phyloP scores from a whole-genome alignment of 345 rosid genomes.

The Hevea brasiliensis region DNA sequence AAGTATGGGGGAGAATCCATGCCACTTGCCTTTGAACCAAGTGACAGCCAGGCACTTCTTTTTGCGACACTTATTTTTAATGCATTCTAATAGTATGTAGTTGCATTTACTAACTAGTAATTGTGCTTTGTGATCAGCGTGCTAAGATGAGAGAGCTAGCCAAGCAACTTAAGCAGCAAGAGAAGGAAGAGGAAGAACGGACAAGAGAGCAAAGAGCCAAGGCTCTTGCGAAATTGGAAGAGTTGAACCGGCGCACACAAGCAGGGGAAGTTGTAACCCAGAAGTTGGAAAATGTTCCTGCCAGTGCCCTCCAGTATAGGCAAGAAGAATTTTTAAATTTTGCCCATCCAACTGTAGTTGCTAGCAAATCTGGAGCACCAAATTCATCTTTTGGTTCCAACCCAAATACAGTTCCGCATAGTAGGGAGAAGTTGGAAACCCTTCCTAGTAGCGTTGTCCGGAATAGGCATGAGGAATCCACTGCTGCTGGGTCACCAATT shows the following conservation, averaged over 20 bases:
- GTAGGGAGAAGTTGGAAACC: conserved; percentile 34
- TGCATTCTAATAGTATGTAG: not conserved
- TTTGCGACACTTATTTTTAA: conserved; percentile 1
- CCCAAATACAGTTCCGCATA: not conserved
- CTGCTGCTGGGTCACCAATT: not conserved
- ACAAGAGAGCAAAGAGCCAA: conserved; percentile 83
- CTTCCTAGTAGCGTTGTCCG: conserved; percentile 29
- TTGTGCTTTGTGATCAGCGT: conserved; percentile 46
- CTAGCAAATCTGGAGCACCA: conserved; percentile 11
- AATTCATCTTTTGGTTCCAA: not conserved
- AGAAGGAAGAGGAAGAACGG: conserved; percentile 89
- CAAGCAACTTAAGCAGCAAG: conserved; percentile 60
- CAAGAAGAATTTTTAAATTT: conserved; percentile 36
- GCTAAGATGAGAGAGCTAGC: conserved; percentile 75
- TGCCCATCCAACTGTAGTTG: conserved; percentile 28
- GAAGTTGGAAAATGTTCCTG: conserved; percentile 40
- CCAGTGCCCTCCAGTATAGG: conserved; percentile 33
- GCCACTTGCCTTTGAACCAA: conserved; percentile 40
- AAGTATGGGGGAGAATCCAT: conserved; percentile 46
- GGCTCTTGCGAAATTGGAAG: conserved; percentile 81
- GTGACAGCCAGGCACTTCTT: conserved; percentile 48
- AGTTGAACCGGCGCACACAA: conserved; percentile 71
- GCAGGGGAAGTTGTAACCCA: conserved; percentile 43
- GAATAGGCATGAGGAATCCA: conserved; percentile 41
- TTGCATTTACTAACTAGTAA: not conserved